These are phyloP conservation scores for Pseudocohnilembus persalinus DNA, from an alignment of 169 alveolate species.

Conservation along the genomic window DNA sequence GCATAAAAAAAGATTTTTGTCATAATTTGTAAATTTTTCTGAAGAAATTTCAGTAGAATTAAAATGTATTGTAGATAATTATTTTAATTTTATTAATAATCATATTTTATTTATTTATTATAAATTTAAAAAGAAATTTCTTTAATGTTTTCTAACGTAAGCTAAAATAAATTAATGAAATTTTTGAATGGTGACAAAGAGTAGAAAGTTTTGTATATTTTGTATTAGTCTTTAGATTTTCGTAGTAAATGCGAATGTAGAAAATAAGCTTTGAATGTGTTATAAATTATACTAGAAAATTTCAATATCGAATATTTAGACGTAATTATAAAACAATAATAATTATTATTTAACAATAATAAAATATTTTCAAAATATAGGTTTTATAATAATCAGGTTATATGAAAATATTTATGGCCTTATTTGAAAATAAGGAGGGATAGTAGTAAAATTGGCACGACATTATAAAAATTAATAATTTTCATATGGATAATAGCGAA, in stretches of 20 bases:
- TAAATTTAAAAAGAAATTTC: neutral
- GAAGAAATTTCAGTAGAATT: neutral
- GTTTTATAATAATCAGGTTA: neutral
- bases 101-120: no score
- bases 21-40: neutral
- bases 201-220: no score
- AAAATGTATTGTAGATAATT: neutral
- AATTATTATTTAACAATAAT: no score
- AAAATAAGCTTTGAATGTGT: neutral
- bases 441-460: neutral
- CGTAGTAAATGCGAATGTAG: neutral
- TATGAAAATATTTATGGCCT: neutral
- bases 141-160: neutral
- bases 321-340: no score
- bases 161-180: no score
- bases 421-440: neutral
- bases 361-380: no score
- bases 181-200: neutral
- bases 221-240: neutral
- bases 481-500: neutral
- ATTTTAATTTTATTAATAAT: no score
- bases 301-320: no score
- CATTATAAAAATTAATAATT: no score
- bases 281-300: no score
- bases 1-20: neutral